phyloP scores from a whole-genome alignment of 441 rosid species.

The Flueggea neowawraea region DNA sequence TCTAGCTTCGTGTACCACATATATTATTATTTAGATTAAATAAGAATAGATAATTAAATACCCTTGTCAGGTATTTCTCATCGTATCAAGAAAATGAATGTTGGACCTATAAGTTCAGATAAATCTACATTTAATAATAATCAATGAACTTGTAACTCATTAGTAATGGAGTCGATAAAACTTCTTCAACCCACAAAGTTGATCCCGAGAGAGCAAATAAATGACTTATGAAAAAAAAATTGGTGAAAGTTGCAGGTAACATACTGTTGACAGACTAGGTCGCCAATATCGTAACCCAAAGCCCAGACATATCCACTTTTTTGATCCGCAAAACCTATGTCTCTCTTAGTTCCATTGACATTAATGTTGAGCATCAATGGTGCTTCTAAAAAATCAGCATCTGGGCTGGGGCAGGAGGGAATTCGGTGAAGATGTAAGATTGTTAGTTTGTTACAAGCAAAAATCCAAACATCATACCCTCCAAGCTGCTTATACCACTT shows the following conservation, averaged over 20 bases:
- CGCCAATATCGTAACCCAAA: constrained; percentile 22
- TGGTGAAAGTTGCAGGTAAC: constrained; percentile 1
- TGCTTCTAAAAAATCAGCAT: constrained; percentile 44
- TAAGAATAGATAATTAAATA: no score
- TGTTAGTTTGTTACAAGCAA: constrained; percentile 27
- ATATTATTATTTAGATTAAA: no score
- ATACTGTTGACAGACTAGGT: constrained; percentile 35
- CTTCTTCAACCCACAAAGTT: no score
- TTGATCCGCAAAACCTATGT: constrained; percentile 28
- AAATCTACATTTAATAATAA: no score
- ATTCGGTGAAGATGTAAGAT: constrained; percentile 27
- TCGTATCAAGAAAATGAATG: no score
- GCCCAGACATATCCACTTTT: constrained; percentile 42
- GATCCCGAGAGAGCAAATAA: no score
- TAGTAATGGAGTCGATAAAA: no score
- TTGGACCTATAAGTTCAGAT: no score
- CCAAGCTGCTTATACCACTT: constrained; percentile 38
- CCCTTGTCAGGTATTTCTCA: no score
- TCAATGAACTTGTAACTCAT: no score
- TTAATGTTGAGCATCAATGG: constrained; percentile 24
- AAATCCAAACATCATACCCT: constrained; percentile 35
- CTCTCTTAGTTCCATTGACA: constrained; percentile 4
- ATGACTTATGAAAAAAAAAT: no score
- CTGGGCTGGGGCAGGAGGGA: constrained; percentile 36
- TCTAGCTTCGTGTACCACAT: constrained; percentile 24